Evolutionary conservation across 2,329 filamentous ascomycete species (phyloP), one percentile per base, ranked within the genome.

Genomic region (Fusarium penzigii): DNA sequence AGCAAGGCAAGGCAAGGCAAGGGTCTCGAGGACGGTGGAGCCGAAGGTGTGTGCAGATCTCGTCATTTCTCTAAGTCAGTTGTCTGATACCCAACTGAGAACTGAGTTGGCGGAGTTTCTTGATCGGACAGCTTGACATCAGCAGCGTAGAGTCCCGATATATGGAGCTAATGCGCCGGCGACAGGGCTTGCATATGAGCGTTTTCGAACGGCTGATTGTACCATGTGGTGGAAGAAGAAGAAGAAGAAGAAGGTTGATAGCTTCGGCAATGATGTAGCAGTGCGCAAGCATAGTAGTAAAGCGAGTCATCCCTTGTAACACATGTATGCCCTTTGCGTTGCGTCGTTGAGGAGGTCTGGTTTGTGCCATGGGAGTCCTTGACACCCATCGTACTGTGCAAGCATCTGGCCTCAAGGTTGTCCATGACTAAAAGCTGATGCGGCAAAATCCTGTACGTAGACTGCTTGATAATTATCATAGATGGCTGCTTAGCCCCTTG

Each of bases 21-120:
- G 20, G 20, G 20, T 25, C 20, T 25, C 20, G 20, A 25, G 20
- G 20, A 5, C 46, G 49, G 52, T 64, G 62, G 54, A 60, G 64
- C 57, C 42, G 39, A 42, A 41, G 41, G 52, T 51, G 53, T 59
- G 62, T 58, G 48, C 20, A 25, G 46, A 65, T 65, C 58, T 62
- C 58, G 60, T 63, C 62, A 65, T 59, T 55, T 50, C 49, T 62
- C 53, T 51, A 48, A 49, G 49, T 52, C 45, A 32, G 43, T 43
- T 41, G 13, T 55, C 42, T 47, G 42, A 49, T 41, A 39, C 42
- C 42, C 48, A 51, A 54, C 43, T 51, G 51, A 48, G 10, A 40
- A 46, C 54, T 50, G 49, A 50, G 52, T 40, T 46, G 32, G 53
- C 20, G 20, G 20, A 25, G 7, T 25, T 25, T 25, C 20, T 7